Base-by-base conservation (phyloP, 192 early-diverging fungal genomes). In the Entomortierella chlamydospora region DNA sequence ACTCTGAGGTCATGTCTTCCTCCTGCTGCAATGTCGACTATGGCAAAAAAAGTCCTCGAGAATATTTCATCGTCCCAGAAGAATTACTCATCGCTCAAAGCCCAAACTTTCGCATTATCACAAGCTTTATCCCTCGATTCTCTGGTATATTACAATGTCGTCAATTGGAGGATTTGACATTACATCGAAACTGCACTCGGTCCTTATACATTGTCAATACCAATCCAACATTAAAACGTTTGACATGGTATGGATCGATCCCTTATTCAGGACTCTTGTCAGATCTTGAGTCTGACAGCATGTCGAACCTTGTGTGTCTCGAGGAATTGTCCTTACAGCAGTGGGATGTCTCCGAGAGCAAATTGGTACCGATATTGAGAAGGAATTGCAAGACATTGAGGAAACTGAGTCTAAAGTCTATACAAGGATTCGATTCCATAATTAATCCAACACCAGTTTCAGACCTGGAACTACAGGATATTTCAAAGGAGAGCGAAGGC, bases 311-410 rank as follows among this genome's bases (percentile, higher is more conserved):
- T 29, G 41, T 20, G 26, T 0, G 6, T 11, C 25, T 69, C 1
- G 47, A 69, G 57, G 57, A 60, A 11, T 42, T 69, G 67, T 25
- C 34, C 1, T 53, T 69, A n/a, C n/a, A 29, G 11, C 57, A 59
- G 57, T 69, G 67, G 67, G 57, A 60, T 61, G 37, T 69, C 0
- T 43, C 66, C 33, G 5, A 28, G 2, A 29, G 17, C 2, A 12
- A 22, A 8, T 30, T 61, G 45, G 5, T 61, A 1, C 20, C n/a
- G 28, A 29, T 51, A 1, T 64, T 64, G 22, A 33, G 33, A 12
- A 64, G 26, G 10, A 64, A 64, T 37, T 11, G 2, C 4, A 26
- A n/a, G 57, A 69, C 30, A 0, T 20, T 69, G 15, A 45, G 23
- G 12, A 51, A 4, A 22, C 17, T 34, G 56, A 29, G 4, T 0